Conservation (phyloP, 148 eudicot species). For the Rhododendron vialii region DNA sequence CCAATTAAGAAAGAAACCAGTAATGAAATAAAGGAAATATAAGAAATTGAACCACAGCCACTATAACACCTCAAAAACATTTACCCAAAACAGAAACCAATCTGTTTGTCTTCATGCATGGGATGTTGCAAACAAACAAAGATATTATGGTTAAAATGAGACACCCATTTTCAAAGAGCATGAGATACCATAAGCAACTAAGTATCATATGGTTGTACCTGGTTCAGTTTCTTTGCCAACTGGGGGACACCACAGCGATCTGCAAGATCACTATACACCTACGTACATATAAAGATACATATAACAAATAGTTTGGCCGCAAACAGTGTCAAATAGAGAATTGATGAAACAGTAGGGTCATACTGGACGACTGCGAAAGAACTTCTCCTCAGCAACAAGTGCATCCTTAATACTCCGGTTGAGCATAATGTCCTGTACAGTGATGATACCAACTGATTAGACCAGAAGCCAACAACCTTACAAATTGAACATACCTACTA, state of each 20-base stretch:
- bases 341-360: slow-evolving; percentile 4
- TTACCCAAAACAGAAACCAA: background rate
- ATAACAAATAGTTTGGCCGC: background rate
- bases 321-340: background rate
- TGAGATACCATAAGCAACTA: slow-evolving; percentile 12
- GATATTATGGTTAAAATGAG: background rate
- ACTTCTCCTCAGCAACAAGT: slow-evolving; percentile 92
- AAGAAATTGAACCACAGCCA: background rate
- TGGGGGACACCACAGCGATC: slow-evolving; percentile 96
- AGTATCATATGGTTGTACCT: slow-evolving; percentile 38
- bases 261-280: slow-evolving; percentile 92
- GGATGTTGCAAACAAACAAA: background rate
- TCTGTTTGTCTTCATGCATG: background rate
- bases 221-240: slow-evolving; percentile 92
- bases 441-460: slow-evolving; percentile 5
- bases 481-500: background rate
- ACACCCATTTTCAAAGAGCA: background rate
- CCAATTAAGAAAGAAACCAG: background rate
- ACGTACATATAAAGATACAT: slow-evolving; percentile 11
- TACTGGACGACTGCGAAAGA: slow-evolving; percentile 92
- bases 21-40: background rate
- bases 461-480: slow-evolving; percentile 7
- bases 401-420: slow-evolving; percentile 91
- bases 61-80: background rate
- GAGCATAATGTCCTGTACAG: slow-evolving; percentile 66